Percentiles rank a stretch among this genome's conserved stretches.
These are phyloP conservation scores for Oryza nivara DNA, from an alignment of 176 grass and related monocot species.

Conservation along the genomic window DNA sequence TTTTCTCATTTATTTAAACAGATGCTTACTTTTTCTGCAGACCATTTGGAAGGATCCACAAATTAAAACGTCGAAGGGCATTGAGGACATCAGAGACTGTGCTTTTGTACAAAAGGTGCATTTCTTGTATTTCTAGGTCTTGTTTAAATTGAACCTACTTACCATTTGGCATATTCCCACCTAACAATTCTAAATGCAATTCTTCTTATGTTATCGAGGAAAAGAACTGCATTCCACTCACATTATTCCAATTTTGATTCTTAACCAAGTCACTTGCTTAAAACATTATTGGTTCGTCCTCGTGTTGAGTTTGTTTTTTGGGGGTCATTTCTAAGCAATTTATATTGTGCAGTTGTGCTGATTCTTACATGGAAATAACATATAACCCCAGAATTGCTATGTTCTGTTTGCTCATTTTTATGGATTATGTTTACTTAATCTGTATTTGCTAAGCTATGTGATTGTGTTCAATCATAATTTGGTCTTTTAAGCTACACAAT, in stretches of 20 bases:
- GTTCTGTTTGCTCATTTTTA: neutral
- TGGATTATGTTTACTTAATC: no score
- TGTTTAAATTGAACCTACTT: slow-evolving; percentile 10
- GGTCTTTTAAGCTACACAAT: neutral
- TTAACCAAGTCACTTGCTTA: neutral
- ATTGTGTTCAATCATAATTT: neutral
- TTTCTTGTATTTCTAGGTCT: slow-evolving; percentile 26
- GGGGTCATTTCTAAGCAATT: neutral
- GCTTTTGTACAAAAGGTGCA: slow-evolving; percentile 92
- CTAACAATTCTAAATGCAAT: neutral
- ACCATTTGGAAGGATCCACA: slow-evolving; percentile 90
- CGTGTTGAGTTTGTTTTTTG: neutral
- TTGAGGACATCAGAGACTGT: slow-evolving; percentile 84
- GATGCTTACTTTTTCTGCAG: slow-evolving; percentile 47
- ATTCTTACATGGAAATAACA: neutral
- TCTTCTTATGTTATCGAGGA: neutral
- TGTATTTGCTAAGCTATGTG: no score
- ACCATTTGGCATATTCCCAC: neutral
- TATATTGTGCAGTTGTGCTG: neutral
- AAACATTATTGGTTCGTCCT: neutral
- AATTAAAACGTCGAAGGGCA: slow-evolving; percentile 86
- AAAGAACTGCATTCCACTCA: neutral
- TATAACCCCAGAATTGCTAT: neutral
- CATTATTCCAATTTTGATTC: neutral
- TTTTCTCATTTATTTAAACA: slow-evolving; percentile 7